phyloP scores from a whole-genome alignment of 1,284 basidiomycete species.

The Coniophora puteana region DNA sequence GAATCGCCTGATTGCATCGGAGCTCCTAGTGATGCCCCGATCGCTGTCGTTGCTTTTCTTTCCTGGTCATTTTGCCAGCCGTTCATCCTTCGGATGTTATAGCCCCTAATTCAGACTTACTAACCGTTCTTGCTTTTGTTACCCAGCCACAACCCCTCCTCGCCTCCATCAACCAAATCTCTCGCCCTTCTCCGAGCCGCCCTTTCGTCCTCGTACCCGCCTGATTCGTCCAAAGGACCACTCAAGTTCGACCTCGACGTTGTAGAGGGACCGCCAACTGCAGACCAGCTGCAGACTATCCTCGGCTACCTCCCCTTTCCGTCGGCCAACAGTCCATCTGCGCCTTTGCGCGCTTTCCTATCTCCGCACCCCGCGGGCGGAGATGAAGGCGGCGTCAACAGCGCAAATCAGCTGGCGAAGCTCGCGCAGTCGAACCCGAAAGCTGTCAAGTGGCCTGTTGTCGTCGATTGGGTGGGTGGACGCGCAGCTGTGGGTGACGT shows the following conservation, averaged over 20 bases:
- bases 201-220: slow-evolving; percentile 57
- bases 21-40: too few relatives aligned
- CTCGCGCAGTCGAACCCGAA: slow-evolving; percentile 52
- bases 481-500: slow-evolving; percentile 60
- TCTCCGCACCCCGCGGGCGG: slow-evolving; percentile 19
- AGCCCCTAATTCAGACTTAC: slow-evolving; percentile 4
- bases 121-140: not conserved
- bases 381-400: slow-evolving; percentile 35
- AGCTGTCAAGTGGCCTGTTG: slow-evolving; percentile 71
- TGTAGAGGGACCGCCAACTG: slow-evolving; percentile 58
- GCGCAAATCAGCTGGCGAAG: slow-evolving; percentile 41
- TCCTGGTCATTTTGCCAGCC: not conserved
- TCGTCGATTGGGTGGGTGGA: slow-evolving; percentile 76
- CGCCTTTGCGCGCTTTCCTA: slow-evolving; percentile 24
- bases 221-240: slow-evolving; percentile 38
- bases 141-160: slow-evolving; percentile 57
- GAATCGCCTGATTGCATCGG: too few relatives aligned
- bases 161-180: slow-evolving; percentile 59
- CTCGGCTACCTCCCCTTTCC: slow-evolving; percentile 51
- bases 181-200: slow-evolving; percentile 55
- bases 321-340: slow-evolving; percentile 25
- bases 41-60: not conserved
- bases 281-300: slow-evolving; percentile 66
- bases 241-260: slow-evolving; percentile 70
- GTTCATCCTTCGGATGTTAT: slow-evolving; percentile 4